Evolutionary conservation across 176 grass and related monocot species (phyloP), one percentile per base, ranked within the genome.

Genomic region (Aegilops longissima): DNA sequence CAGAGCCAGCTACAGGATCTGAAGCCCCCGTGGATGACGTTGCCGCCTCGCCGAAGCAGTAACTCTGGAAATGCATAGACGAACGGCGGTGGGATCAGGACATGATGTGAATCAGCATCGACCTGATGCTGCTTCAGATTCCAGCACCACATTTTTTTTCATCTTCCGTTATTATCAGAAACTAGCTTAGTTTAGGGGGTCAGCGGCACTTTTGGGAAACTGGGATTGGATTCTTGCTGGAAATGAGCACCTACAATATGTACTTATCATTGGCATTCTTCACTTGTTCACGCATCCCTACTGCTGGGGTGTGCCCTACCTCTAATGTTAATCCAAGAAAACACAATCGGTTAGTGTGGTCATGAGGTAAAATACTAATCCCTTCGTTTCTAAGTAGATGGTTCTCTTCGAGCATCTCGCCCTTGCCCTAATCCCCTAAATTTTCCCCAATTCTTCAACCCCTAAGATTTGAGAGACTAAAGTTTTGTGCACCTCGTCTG

Each of bases 1-100:
- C 33, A 76, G 61, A 49, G 80, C 66, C 35, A 6, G 71, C n/a
- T 72, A 66, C 18, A 1, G 47, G 36, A 9, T 64, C 90, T 42
- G 82, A 88, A 78, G 58, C 49, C 61, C 82, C 30, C 4, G 9
- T 18, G 7, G 40, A 70, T 77, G 86, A 75, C 76, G 81, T 42
- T 27, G 40, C 52, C 5, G 52, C 62, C 71, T 35, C 8, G 16
- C 69, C 4, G 1, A 29, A 39, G 36, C 31, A 76, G 82, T 70
- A 91, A 76, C 36, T 13, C 0, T 5, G 6, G 62, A 68, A 68
- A 9, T 1, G 21, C 49, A 33, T 21, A 59, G 6, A 59, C 18
- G 54, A 21, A 59, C 31, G 31, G 66, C 4, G 8, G 30, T 25
- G 61, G 72, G 2, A 75, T 82, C 23, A 49, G 51, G 70, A 42